A percentile compares a stretch with the other conserved stretches of the same genome.
phyloP scores from a whole-genome alignment of 176 grass and related monocot species.

The Paspalum notatum region DNA sequence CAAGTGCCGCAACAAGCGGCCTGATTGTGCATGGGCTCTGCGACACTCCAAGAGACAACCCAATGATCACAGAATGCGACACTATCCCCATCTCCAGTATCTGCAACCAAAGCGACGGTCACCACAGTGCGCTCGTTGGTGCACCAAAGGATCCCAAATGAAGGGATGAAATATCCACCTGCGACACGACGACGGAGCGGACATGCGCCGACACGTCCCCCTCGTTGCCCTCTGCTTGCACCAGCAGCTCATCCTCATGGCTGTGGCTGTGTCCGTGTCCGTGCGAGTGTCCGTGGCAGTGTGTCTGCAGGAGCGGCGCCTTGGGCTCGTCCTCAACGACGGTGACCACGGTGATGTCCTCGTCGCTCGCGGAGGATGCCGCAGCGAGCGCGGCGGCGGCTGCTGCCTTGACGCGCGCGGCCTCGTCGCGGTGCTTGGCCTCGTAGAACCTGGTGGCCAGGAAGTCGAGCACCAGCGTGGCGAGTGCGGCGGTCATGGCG shows the following conservation, averaged over 20 bases:
- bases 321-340: conserved; percentile 37
- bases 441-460: conserved; percentile 75
- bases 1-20: conserved; percentile 67
- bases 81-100: conserved; percentile 96
- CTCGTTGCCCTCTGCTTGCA: conserved; percentile 34
- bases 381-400: conserved; percentile 44
- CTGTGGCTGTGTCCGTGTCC: conserved; percentile 11
- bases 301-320: conserved; percentile 42
- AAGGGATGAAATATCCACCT: conserved; percentile 57
- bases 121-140: background rate
- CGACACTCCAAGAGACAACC: conserved; percentile 81
- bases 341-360: conserved; percentile 44
- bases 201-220: conserved; percentile 50
- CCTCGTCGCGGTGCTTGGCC: conserved; percentile 54
- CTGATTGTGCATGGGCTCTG: conserved; percentile 74
- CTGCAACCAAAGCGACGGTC: conserved; percentile 20
- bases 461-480: conserved; percentile 77
- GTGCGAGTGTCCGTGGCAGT: conserved; percentile 26
- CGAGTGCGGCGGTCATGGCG: conserved; percentile 80
- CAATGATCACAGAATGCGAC: conserved; percentile 92
- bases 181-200: conserved; percentile 80
- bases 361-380: conserved; percentile 38
- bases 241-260: conserved; percentile 18
- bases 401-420: conserved; percentile 50
- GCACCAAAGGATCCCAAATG: background rate